These are phyloP conservation scores for Viola pubescens DNA, from an alignment of 441 rosid species.

Conservation along the genomic window DNA sequence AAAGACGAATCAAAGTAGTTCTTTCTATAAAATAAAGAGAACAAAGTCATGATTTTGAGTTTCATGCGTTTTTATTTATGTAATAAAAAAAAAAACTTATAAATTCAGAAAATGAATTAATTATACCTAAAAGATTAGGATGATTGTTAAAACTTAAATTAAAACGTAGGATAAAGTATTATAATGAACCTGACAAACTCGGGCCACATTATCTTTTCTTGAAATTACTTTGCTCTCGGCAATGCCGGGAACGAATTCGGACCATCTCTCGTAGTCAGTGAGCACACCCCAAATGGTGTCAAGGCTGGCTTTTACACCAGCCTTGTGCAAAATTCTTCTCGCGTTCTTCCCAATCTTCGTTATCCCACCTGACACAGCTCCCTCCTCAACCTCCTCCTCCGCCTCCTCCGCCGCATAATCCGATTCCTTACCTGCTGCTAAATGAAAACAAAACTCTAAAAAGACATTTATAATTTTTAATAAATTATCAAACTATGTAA, in stretches of 20 bases:
- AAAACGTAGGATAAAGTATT: too few relatives aligned
- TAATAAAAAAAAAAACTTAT: too few relatives aligned
- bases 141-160: too few relatives aligned
- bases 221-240: slow-evolving; percentile 71
- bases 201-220: slow-evolving; percentile 58
- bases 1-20: neutral
- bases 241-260: slow-evolving; percentile 69
- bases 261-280: slow-evolving; percentile 73
- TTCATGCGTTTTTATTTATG: too few relatives aligned
- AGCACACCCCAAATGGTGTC: slow-evolving; percentile 64
- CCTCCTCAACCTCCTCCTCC: too few relatives aligned
- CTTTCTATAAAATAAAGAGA: neutral
- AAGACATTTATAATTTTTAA: too few relatives aligned
- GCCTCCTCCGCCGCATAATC: too few relatives aligned
- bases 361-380: slow-evolving; percentile 33
- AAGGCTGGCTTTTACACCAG: slow-evolving; percentile 57
- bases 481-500: too few relatives aligned
- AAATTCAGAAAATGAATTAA: too few relatives aligned
- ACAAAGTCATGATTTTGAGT: too few relatives aligned
- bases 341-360: slow-evolving; percentile 54
- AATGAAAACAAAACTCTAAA: too few relatives aligned
- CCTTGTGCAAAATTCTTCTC: slow-evolving; percentile 57
- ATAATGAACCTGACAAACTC: slow-evolving; percentile 54
- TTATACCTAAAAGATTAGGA: neutral
- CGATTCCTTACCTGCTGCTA: too few relatives aligned